These are phyloP conservation scores for Sugiyamaella japonica DNA, from an alignment of 1,139 yeast genomes.

Conservation along the genomic window DNA sequence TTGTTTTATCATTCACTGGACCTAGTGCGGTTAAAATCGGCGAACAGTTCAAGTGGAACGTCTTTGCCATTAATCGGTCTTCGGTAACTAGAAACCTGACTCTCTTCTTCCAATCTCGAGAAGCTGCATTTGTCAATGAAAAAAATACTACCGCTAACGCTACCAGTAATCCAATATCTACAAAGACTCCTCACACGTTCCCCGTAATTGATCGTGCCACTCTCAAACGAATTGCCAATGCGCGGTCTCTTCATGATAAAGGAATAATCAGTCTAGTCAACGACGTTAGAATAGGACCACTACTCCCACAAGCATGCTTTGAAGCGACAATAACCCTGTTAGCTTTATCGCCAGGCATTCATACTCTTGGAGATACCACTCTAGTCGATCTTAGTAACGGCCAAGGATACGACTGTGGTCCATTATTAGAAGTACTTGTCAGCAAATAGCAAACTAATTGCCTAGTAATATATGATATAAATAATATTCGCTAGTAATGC, in stretches of 20 bases:
- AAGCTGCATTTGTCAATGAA: conserved; percentile 14
- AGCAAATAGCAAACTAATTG: background rate
- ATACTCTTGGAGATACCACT: conserved; percentile 62
- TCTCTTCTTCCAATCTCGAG: conserved; percentile 43
- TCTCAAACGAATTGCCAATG: conserved; percentile 40
- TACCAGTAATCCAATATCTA: conserved; percentile 7
- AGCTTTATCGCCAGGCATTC: conserved; percentile 66
- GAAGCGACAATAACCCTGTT: conserved; percentile 63
- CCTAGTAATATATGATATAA: background rate
- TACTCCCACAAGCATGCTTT: conserved; percentile 61
- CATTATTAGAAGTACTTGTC: conserved; percentile 65
- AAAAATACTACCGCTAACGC: conserved; percentile 16
- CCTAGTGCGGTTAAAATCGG: conserved; percentile 62
- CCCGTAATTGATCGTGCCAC: conserved; percentile 23
- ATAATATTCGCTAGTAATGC: background rate
- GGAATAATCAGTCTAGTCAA: conserved; percentile 60
- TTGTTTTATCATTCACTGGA: conserved; percentile 64
- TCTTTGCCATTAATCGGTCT: conserved; percentile 66
- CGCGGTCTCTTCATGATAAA: conserved; percentile 25
- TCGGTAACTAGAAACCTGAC: conserved; percentile 42
- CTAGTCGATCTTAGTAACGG: conserved; percentile 65
- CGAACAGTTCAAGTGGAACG: conserved; percentile 59
- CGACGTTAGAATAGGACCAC: conserved; percentile 62
- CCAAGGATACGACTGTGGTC: conserved; percentile 71
- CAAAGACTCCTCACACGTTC: background rate